phyloP scores from a whole-genome alignment of 305 asterid genomes.

The Striga hermonthica region DNA sequence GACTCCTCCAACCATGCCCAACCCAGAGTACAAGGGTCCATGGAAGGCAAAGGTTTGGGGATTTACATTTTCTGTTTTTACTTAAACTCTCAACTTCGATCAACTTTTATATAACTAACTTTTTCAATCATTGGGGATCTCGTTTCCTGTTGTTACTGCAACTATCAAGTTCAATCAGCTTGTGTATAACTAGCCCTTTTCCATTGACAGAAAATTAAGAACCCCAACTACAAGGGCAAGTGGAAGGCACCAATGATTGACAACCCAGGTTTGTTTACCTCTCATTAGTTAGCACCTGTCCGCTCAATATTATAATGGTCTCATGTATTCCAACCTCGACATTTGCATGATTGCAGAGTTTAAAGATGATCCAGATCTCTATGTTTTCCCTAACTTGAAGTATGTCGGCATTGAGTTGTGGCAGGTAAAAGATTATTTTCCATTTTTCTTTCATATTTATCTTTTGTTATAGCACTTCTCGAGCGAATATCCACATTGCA shows the following conservation, averaged over 20 bases:
- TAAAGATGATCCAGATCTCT: constrained; percentile 65
- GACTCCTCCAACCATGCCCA: constrained; percentile 68
- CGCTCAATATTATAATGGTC: background rate
- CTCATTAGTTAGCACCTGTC: constrained; percentile 10
- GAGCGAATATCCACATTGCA: too few species aligned
- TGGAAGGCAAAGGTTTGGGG: constrained; percentile 60
- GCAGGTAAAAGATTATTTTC: constrained; percentile 45
- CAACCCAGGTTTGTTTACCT: constrained; percentile 53
- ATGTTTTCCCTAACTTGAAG: constrained; percentile 64
- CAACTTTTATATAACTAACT: constrained; percentile 12
- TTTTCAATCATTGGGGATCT: too few species aligned
- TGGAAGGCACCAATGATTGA: constrained; percentile 78
- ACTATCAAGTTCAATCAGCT: background rate
- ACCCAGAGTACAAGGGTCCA: constrained; percentile 77
- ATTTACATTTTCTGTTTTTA: background rate
- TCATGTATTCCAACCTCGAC: constrained; percentile 9
- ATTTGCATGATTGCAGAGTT: constrained; percentile 41
- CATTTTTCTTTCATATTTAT: background rate
- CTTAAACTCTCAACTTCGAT: background rate
- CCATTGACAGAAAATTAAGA: constrained; percentile 57
- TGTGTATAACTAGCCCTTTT: constrained; percentile 22
- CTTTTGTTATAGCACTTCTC: too few species aligned
- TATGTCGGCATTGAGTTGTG: constrained; percentile 72
- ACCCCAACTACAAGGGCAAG: constrained; percentile 72
- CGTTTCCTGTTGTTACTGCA: background rate